Evolutionary conservation across 1,284 basidiomycete species (phyloP), one percentile per base, ranked within the genome.

Genomic region (Fomitopsis pinicola): DNA sequence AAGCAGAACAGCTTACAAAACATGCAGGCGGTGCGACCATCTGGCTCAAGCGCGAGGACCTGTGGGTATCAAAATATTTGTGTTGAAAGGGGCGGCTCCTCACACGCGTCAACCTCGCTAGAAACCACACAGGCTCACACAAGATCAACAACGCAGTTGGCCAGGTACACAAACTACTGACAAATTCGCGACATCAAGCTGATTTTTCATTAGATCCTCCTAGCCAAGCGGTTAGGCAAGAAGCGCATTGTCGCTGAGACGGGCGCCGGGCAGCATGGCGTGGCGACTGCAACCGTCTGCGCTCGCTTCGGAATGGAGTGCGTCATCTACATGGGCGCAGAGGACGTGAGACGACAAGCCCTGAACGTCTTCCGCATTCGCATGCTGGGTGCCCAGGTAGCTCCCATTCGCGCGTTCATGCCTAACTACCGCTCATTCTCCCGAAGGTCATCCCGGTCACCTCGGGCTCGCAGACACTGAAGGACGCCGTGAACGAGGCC

Each of bases 171-270:
- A 10, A n/a, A 5, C 14, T 15, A 22, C 14, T 17, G 9, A 14
- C 12, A 19, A 15, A 5, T 12, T 15, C 42, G n/a, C 42, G 12
- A 19, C 12, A 4, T 63, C 64, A 50, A 63, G 57, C 22, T 63
- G n/a, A 40, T 26, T 26, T 35, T 19, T 2, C 19, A 42, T 2
- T 67, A 95, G 88, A 95, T 98, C 65, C 82, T 99, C 17, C 86
- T 99, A 38, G 97, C 97, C 4, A 86, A 86, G 62, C 84, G 97
- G 52, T 79, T 99, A 65, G 97, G 97, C 35, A 99, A 99, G 81
- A 97, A 84, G 55, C 86, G 96, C 57, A 98, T 99, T 73, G 98
- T 99, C 67, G 96, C 97, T 55, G 97, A 99, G 81, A 99, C 97
- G 1, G 97, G 97, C 63, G 97, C 97, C 0, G 97, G 97, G 35